These are phyloP conservation scores for Selaginella moellendorffii DNA, from an alignment of 75 land plant species.

Conservation along the genomic window DNA sequence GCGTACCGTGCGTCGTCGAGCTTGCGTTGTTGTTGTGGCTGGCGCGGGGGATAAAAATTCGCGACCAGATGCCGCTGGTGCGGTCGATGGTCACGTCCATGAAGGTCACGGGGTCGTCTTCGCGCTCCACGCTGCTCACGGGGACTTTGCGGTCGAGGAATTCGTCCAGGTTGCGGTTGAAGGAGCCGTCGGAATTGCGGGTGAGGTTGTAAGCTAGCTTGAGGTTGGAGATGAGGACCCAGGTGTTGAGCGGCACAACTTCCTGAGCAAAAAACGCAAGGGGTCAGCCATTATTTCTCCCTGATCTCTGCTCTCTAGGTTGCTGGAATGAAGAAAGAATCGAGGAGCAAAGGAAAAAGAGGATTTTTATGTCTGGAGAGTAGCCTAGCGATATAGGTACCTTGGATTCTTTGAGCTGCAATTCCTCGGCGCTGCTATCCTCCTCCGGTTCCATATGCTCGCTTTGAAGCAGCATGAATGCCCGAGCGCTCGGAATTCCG, in stretches of 20 bases:
- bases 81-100: conserved; percentile 50
- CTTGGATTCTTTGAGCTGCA: conserved; percentile 36
- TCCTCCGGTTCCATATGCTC: too few relatives aligned
- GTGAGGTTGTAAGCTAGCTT: conserved; percentile 74
- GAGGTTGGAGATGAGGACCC: conserved; percentile 72
- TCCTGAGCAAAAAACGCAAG: conserved; percentile 29
- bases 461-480: neutral
- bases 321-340: neutral
- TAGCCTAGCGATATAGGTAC: conserved; percentile 2
- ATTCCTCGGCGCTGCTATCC: conserved; percentile 9
- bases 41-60: conserved; percentile 36
- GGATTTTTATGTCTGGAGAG: neutral
- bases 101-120: conserved; percentile 29
- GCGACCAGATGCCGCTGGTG: conserved; percentile 37
- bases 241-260: conserved; percentile 68
- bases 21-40: conserved; percentile 12
- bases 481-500: neutral
- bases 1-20: too few relatives aligned
- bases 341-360: neutral
- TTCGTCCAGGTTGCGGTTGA: conserved; percentile 70
- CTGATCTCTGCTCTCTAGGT: neutral
- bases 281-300: neutral
- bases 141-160: conserved; percentile 57
- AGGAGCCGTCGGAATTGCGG: conserved; percentile 82
- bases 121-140: conserved; percentile 43